A percentile compares a stretch with the other conserved stretches of the same genome.
Conservation (phyloP, 148 eudicot species). For the Camellia lanceoleosa region DNA sequence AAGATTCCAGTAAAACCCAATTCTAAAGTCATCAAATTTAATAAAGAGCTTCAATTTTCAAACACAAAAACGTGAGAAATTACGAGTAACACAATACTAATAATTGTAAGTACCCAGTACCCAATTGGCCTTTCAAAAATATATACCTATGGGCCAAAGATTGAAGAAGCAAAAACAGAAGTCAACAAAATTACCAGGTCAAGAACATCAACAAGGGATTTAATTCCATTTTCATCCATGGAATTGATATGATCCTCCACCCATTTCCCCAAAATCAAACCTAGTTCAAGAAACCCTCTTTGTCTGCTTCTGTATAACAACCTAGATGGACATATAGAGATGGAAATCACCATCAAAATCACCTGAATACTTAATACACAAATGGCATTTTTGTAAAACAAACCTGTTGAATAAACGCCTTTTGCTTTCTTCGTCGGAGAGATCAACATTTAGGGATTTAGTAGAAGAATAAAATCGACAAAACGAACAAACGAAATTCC, state of each 20-base stretch:
- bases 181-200: conserved; percentile 53
- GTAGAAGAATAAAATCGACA: conserved; percentile 38
- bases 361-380: background rate
- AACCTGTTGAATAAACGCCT: conserved; percentile 77
- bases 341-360: background rate
- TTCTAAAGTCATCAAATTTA: no score
- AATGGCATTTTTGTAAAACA: background rate
- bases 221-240: conserved; percentile 79
- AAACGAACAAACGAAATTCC: conserved; percentile 34
- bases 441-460: conserved; percentile 43
- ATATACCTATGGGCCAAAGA: no score
- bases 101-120: no score
- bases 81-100: no score
- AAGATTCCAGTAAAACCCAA: no score
- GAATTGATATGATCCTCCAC: conserved; percentile 80
- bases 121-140: no score
- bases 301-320: conserved; percentile 91
- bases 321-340: conserved; percentile 29
- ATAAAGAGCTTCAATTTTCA: no score
- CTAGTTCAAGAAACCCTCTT: conserved; percentile 91
- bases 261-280: conserved; percentile 89
- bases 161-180: background rate
- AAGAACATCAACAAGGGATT: conserved; percentile 80
- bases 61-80: no score
- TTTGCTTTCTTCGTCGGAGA: conserved; percentile 68